These are phyloP conservation scores for Sistotremastrum suecicum DNA, from an alignment of 768 basidiomycete genomes.

Conservation along the genomic window DNA sequence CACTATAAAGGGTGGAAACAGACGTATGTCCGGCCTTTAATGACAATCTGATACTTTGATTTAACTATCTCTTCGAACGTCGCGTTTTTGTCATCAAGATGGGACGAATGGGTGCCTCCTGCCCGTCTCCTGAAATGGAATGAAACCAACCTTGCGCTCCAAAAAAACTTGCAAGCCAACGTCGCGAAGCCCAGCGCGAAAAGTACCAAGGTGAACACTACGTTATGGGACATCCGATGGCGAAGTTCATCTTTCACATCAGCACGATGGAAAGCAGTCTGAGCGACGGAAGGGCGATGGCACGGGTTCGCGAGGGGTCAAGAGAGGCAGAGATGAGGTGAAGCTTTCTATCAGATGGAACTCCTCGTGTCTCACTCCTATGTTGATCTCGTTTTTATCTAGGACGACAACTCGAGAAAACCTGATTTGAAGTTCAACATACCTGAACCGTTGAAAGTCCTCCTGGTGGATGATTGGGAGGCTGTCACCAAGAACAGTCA, in stretches of 20 bases:
- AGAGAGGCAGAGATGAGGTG: conserved; percentile 65
- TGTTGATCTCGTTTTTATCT: not conserved
- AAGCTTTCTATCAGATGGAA: not conserved
- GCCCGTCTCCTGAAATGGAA: conserved; percentile 71
- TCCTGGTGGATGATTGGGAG: conserved; percentile 97
- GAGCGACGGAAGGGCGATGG: conserved; percentile 9
- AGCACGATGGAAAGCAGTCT: conserved; percentile 1
- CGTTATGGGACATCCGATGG: not conserved
- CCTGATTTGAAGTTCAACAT: conserved; percentile 85
- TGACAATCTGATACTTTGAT: conserved; percentile 1
- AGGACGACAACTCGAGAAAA: conserved; percentile 68
- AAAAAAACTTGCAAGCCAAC: conserved; percentile 49
- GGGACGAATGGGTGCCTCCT: conserved; percentile 95
- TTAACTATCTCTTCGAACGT: not conserved
- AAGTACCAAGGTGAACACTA: not conserved
- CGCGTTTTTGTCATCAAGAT: conserved; percentile 31
- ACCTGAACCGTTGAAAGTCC: conserved; percentile 79
- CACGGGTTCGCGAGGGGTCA: conserved; percentile 42
- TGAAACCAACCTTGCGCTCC: conserved; percentile 63
- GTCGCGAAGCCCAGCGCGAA: conserved; percentile 22
- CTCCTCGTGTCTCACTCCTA: not conserved
- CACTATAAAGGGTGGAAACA: conserved; percentile 99
- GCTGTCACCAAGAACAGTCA: conserved; percentile 89
- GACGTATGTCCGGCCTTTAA: conserved; percentile 40
- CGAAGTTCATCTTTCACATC: conserved; percentile 5